Evolutionary conservation across 2,329 filamentous ascomycete species (phyloP).

Genomic region (Curvularia sp.): DNA sequence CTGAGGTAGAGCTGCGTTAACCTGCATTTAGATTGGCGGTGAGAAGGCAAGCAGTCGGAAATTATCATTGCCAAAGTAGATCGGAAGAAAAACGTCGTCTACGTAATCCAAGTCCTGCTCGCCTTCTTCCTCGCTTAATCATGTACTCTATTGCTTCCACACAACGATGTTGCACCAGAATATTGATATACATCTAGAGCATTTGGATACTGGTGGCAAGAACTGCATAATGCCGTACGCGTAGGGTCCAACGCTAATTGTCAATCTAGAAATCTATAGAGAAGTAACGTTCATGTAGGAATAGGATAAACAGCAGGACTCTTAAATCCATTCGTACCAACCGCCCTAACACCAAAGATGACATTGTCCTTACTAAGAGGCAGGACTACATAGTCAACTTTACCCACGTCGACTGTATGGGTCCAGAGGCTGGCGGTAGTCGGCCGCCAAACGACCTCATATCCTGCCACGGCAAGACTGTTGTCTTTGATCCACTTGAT

Average conservation of each 20-base stretch:
- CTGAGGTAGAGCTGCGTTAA: background rate
- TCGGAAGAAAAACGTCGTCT: too few species aligned
- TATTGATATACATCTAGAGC: too few species aligned
- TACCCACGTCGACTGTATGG: constrained; percentile 58
- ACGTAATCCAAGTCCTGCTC: too few species aligned
- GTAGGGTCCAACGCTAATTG: too few species aligned
- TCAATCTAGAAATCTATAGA: too few species aligned
- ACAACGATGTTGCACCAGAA: too few species aligned
- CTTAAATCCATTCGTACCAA: constrained; percentile 60
- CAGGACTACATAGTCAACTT: constrained; percentile 56
- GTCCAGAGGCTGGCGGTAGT: constrained; percentile 62
- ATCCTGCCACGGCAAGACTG: constrained; percentile 54
- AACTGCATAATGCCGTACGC: background rate
- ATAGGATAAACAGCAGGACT: constrained; percentile 59
- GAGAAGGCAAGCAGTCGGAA: too few species aligned
- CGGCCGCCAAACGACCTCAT: constrained; percentile 65
- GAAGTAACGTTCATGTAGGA: constrained; percentile 25
- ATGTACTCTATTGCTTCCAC: too few species aligned
- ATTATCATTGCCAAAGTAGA: too few species aligned
- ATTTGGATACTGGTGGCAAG: background rate
- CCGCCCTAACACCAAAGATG: constrained; percentile 63
- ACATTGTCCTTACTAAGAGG: constrained; percentile 65
- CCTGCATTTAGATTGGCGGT: background rate
- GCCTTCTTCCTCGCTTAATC: too few species aligned
- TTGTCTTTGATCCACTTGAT: constrained; percentile 58